Base-by-base conservation (phyloP, 495 filamentous ascomycete genomes). In the Penicillium lagena region DNA sequence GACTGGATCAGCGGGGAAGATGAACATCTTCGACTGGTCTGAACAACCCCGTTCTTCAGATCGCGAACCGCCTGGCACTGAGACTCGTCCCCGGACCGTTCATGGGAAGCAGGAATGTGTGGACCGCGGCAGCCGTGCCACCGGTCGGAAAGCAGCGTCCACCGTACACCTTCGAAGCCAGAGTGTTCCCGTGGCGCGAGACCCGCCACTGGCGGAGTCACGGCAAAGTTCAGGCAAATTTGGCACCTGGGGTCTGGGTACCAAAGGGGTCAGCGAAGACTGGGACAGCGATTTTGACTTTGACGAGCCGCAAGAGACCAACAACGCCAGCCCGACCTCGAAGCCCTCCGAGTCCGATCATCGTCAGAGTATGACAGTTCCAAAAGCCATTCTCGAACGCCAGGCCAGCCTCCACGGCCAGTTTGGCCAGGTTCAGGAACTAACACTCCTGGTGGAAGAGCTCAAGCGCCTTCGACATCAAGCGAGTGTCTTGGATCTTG, bases 281-380 rank as follows among this genome's bases (percentile, higher is more conserved):
- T 91, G 75, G 87, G 86, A 89, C 50, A 86, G 83, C 43, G 87
- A 91, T 58, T 91, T 91, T 45, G 87, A 87, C 15, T 86, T 87
- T 52, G 79, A 81, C 30, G 81, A 81, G 43, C 59, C 62, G 15
- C 64, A 73, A 27, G 66, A 72, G 8, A 54, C 40, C 9, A 36
- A 22, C 22, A 22, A 43, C 5, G 52, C 50, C 13, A 61, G 47
- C 34, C 55, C 66, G 31, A 50, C 54, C 33, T 51, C 56, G 9
- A 55, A 58, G 12, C 43, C 54, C 7, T 50, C 46, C 27, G 61
- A 61, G 31, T 22, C 42, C 50, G 4, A 55, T 59, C 22, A 30
- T 47, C 17, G 51, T 51, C 54, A 59, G 13, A 75, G 75, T 2
- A 87, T 94, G 78, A 67, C 85, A 31, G 86, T 95, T 37, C 89